Evolutionary conservation across 78 protist genomes (phyloP), one percentile per base, ranked within the genome.

Genomic region (Diacronema lutheri): DNA sequence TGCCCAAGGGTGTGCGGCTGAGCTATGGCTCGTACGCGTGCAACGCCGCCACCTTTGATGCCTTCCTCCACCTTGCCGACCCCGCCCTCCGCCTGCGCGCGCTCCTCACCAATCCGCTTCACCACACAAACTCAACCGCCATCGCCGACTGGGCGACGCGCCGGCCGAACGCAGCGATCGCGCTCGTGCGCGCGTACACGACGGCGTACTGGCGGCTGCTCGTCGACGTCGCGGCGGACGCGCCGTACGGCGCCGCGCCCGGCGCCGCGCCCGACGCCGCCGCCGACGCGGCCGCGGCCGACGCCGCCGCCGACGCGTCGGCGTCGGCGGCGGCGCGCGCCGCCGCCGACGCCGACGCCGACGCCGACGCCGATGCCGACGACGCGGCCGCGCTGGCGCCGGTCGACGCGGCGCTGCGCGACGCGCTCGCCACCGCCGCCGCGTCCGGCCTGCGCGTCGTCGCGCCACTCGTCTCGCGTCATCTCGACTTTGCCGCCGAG

Each of bases 41-140:
- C 50, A 37, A 33, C n/a, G 16, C 40, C 4, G 9, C n/a, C 76
- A 68, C 76, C 31, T 68, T 68, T 20, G 76, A 68, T 6, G 41
- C 44, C 29, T 68, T 68, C 29, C 31, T 60, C 33, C n/a, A 25
- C 33, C 60, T 6, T 0, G 31, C 31, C 25, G 66, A 33, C 66
- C 33, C 4, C 31, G n/a, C 12, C 20, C 10, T 2, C 33, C 29
- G 31, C 20, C 66, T 60, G 31, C 33, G 4, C 20, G 9, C 31
- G 12, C 33, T 60, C 20, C 25, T 60, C 20, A 19, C 20, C 31
- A 60, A 60, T 26, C 66, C 66, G 31, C 1, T 60, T 35, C 76
- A 68, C 76, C 76, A 68, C 76, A 68, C 76, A 9, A 68, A 68
- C 76, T 68, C 76, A 13, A 37, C 76, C n/a, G 44, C 76, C 29